A percentile compares a stretch with the other conserved stretches of the same genome.
Evolutionary conservation across 371 early-diverging fungal species (phyloP).

Genomic region (Batkoa obscura): DNA sequence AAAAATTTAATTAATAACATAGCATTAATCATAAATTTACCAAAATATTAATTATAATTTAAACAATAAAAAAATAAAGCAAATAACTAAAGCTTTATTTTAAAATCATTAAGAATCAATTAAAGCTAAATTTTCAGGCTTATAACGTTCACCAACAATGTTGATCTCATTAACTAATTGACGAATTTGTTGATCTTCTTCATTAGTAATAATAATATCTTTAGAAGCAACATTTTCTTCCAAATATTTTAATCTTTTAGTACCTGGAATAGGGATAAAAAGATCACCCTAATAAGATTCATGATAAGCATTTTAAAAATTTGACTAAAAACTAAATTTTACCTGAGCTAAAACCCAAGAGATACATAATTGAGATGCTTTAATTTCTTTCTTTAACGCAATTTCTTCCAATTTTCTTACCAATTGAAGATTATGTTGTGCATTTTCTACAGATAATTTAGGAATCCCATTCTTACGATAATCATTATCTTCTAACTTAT

Average conservation of each 20-base stretch:
- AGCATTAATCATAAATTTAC: no score
- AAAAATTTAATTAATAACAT: no score
- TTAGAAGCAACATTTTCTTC: slow-evolving; percentile 25
- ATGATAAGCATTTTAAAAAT: neutral
- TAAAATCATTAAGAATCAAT: neutral
- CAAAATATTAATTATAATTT: no score
- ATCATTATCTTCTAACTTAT: slow-evolving; percentile 23
- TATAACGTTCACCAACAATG: slow-evolving; percentile 18
- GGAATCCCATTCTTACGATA: slow-evolving; percentile 19
- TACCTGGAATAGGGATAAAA: slow-evolving; percentile 31
- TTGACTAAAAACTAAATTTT: slow-evolving; percentile 5
- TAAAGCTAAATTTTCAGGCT: neutral
- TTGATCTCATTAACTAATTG: slow-evolving; percentile 13
- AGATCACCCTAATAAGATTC: slow-evolving; percentile 8
- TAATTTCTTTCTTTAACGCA: slow-evolving; percentile 19
- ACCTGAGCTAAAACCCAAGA: slow-evolving; percentile 34
- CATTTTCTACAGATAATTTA: slow-evolving; percentile 24
- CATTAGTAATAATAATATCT: slow-evolving; percentile 16
- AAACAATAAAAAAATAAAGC: no score
- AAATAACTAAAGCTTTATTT: no score
- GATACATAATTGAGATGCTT: slow-evolving; percentile 22
- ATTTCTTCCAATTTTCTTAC: slow-evolving; percentile 20
- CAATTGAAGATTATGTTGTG: slow-evolving; percentile 25
- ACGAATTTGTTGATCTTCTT: slow-evolving; percentile 21
- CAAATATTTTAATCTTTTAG: slow-evolving; percentile 22